Evolutionary conservation across 2,329 filamentous ascomycete genomes (phyloP), one percentile per base, ranked within the genome.

Genomic region (Penicillium fuscoglaucum): DNA sequence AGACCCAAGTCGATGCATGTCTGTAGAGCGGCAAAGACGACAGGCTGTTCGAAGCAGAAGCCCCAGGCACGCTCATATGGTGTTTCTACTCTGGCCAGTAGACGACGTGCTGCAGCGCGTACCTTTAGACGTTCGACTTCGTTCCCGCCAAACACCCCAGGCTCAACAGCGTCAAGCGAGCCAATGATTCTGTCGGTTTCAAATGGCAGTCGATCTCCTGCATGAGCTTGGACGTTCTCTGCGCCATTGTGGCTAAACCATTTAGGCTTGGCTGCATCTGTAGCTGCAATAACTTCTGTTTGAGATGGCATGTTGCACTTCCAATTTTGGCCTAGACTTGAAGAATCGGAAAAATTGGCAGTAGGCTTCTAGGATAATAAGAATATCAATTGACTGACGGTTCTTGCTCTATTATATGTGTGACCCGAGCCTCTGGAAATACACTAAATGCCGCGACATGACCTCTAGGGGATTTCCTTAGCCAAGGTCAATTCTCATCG

Each of bases 11-110:
- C 67, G 13, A 72, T 70, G 33, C 66, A 67, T 17, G 66, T 67
- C 52, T 74, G 67, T 15, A 74, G 59, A 24, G 67, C 69, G 0
- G 71, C 66, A 49, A 68, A 69, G 9, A 73, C 63, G 6, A 70
- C 66, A 5, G 72, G 69, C 13, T 66, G 60, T 31, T 73, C 70
- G n/a, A 69, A 69, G 44, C 64, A 66, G 58, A 73, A 68, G 9
- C 66, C 67, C 70, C 67, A 72, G 2, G 66, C 68, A 21, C 70
- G 68, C 52, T 74, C 72, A 54, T 70, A 72, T 1, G 72, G 72
- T 0, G 68, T 66, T 55, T 74, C 71, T 19, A 74, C 58, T 12
- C 70, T 58, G 1, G 71, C 65, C 9, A 73, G 67, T 10, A 71
- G 63, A 24, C 66, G 65, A 28, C 68, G 66, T 29, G 70, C 70